Percentiles rank a stretch among this genome's conserved stretches.
These are phyloP conservation scores for Epichloe uncinata DNA, from an alignment of 2,329 filamentous ascomycete species.

Conservation along the genomic window DNA sequence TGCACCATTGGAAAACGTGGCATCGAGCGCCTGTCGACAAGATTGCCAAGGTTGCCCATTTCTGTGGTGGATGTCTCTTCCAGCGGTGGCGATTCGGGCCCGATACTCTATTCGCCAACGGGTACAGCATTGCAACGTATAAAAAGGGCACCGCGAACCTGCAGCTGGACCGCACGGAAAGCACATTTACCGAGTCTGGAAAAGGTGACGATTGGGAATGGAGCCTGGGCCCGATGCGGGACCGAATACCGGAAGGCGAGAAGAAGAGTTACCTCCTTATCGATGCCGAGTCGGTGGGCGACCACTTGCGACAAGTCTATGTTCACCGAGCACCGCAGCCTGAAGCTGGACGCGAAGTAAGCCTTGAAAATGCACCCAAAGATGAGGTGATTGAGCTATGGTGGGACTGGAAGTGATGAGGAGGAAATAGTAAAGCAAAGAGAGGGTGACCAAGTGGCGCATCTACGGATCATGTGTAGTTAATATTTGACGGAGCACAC, in stretches of 20 bases:
- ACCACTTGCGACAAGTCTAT: constrained; percentile 41
- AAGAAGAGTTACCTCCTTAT: constrained; percentile 40
- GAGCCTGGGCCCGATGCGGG: constrained; percentile 38
- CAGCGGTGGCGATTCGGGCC: constrained; percentile 37
- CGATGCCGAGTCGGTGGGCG: constrained; percentile 28
- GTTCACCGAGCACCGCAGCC: constrained; percentile 25
- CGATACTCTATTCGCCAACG: constrained; percentile 43
- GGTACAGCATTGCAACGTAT: constrained; percentile 43
- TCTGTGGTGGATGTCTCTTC: constrained; percentile 48
- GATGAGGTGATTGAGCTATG: constrained; percentile 36
- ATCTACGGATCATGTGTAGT: not conserved
- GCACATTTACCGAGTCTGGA: constrained; percentile 25
- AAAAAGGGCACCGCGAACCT: constrained; percentile 23
- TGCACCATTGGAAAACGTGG: constrained; percentile 54
- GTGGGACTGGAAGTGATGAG: constrained; percentile 22
- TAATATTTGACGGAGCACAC: not conserved
- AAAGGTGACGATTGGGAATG: constrained; percentile 37
- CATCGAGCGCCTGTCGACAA: constrained; percentile 28
- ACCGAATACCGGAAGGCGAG: constrained; percentile 18
- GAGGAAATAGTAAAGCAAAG: not conserved
- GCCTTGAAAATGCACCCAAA: constrained; percentile 19
- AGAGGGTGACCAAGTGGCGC: not conserved
- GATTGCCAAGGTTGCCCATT: constrained; percentile 8
- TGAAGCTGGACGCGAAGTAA: constrained; percentile 15
- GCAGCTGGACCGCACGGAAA: constrained; percentile 35